Percentiles rank a stretch among this genome's conserved stretches.
Conservation (phyloP, 345 rosid genomes). For the Pugionium dolabratum region DNA sequence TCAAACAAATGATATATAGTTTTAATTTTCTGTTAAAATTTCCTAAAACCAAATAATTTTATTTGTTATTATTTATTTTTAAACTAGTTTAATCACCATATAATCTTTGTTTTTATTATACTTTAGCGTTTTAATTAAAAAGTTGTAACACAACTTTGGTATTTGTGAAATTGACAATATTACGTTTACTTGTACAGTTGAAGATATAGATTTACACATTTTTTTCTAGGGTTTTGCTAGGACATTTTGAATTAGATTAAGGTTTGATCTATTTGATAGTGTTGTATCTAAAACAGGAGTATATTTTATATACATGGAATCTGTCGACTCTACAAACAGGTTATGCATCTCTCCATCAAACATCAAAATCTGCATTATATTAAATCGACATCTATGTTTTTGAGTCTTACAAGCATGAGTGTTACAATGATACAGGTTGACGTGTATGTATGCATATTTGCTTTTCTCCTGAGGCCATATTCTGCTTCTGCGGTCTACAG, state of each 20-base stretch:
- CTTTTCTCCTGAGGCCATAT: constrained; percentile 16
- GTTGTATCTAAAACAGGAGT: background rate
- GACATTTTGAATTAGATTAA: background rate
- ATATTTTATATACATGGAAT: background rate
- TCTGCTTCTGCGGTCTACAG: background rate
- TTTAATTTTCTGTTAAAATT: too few species aligned
- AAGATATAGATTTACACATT: too few species aligned
- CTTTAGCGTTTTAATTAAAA: too few species aligned
- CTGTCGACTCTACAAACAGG: background rate
- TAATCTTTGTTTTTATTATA: too few species aligned
- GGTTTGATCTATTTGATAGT: background rate
- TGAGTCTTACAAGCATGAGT: constrained; percentile 4
- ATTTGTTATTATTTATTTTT: too few species aligned
- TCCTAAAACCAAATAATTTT: too few species aligned
- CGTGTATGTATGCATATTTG: constrained; percentile 33
- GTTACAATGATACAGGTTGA: constrained; percentile 35
- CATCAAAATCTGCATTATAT: background rate
- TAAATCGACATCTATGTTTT: background rate
- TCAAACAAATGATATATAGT: too few species aligned
- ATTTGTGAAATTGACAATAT: too few species aligned
- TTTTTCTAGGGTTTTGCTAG: too few species aligned
- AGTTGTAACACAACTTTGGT: too few species aligned
- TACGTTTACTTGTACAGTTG: too few species aligned
- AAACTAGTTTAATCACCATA: too few species aligned
- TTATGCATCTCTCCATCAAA: background rate